Base-by-base conservation (phyloP, 2,329 filamentous ascomycete genomes). In the Apiospora marii region DNA sequence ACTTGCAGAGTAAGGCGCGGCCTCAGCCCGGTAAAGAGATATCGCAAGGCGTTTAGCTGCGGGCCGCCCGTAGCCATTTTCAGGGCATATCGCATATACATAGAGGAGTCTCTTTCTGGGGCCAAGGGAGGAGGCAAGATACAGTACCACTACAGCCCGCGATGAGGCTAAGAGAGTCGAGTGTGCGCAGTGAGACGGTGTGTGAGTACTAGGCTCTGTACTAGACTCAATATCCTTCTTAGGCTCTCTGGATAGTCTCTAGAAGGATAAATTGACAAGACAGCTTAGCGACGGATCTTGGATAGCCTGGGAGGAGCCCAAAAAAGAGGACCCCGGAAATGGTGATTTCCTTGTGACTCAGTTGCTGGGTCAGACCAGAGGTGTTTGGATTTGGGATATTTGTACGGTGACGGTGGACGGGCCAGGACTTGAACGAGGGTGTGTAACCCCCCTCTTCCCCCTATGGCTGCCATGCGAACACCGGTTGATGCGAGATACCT, bases 281-380 rank as follows among this genome's bases (percentile, higher is more conserved):
- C 58, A 64, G 34, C 19, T 13, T n/a, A 37, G 58, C 58, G 58
- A 64, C 58, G 58, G 58, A 64, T 64, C 58, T 64, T 64, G 58
- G 58, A 41, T 41, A 64, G 58, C 19, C 34, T 64, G 34, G 34
- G 34, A n/a, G 58, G 58, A 41, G 37, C 8, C 8, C 8, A 41
- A 10, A 58, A 61, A 64, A 64, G 58, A 64, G 58, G 58, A 64
- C 58, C 58, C 58, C 19, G 58, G 58, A 64, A 64, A 64, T 64
- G 22, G 58, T 37, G 58, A 64, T 41, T 64, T 41, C 34, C 58
- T 22, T 64, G 58, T 64, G 58, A 64, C 58, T 64, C 58, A 64
- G 58, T 64, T 64, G 58, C 58, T 64, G 58, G 58, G 58, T 64
- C 58, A 37, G 58, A 64, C 58, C 58, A 64, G 58, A 64, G 30